phyloP scores from a whole-genome alignment of 1,139 yeast genomes.

The Lodderomyces margitis region DNA sequence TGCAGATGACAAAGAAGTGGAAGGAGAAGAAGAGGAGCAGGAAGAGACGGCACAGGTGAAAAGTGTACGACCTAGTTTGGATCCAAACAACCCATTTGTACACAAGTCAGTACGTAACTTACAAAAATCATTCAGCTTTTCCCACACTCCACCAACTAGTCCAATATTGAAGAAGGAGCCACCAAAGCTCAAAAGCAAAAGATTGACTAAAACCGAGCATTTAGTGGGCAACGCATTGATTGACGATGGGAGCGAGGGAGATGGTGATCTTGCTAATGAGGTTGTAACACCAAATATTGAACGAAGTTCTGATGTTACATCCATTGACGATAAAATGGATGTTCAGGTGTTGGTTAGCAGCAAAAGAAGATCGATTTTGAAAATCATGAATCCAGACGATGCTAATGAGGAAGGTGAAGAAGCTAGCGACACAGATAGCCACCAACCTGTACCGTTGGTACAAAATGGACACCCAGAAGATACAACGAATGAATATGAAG shows the following conservation, averaged over 20 bases:
- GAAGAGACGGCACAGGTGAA: conserved; percentile 1
- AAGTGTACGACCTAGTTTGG: conserved; percentile 4
- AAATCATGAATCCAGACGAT: conserved; percentile 63
- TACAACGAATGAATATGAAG: not conserved
- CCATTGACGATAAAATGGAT: conserved; percentile 50
- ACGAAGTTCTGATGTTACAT: conserved; percentile 19
- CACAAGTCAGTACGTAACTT: conserved; percentile 11
- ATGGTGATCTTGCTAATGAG: conserved; percentile 3
- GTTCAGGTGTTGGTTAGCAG: conserved; percentile 75
- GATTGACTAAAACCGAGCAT: conserved; percentile 14
- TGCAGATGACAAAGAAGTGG: conserved; percentile 3
- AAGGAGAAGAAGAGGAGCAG: conserved; percentile 7
- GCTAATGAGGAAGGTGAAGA: conserved; percentile 5
- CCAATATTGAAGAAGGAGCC: conserved; percentile 14
- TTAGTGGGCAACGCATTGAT: conserved; percentile 10
- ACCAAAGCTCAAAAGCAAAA: conserved; percentile 11
- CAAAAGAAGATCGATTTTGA: conserved; percentile 59
- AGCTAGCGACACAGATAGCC: not conserved
- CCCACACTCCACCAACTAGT: conserved; percentile 17
- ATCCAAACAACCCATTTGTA: conserved; percentile 1
- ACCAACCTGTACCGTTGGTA: not conserved
- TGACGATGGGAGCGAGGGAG: conserved; percentile 8
- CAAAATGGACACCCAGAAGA: not conserved
- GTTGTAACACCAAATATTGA: conserved; percentile 6
- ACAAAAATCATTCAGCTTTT: conserved; percentile 23